These are phyloP conservation scores for Paraphaeosphaeria sporulosa DNA, from an alignment of 2,329 filamentous ascomycete genomes.

Conservation along the genomic window DNA sequence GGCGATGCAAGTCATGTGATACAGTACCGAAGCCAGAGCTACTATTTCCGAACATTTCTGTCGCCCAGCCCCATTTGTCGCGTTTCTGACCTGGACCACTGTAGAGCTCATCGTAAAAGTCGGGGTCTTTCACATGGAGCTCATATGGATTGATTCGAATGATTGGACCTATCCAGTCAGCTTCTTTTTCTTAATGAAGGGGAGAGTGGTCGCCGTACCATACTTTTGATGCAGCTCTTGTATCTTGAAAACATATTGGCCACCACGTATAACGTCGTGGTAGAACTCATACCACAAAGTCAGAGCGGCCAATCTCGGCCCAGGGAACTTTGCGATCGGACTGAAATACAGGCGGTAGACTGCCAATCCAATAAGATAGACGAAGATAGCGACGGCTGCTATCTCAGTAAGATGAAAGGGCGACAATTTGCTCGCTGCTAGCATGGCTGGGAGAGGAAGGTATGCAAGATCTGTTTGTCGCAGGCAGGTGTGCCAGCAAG, in stretches of 20 bases:
- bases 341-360: background rate
- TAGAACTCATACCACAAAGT: constrained; percentile 15
- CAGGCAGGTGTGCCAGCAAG: no score
- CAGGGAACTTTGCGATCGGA: constrained; percentile 13
- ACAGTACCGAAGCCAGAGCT: background rate
- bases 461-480: no score
- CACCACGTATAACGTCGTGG: constrained; percentile 8
- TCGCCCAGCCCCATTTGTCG: constrained; percentile 4
- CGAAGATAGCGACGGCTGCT: no score
- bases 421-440: no score
- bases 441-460: no score
- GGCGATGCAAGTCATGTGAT: constrained; percentile 30
- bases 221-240: background rate
- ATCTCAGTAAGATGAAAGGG: no score
- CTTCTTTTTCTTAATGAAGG: no score
- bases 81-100: constrained; percentile 5
- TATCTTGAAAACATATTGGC: background rate
- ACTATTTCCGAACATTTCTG: background rate
- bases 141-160: constrained; percentile 38
- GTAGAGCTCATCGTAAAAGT: constrained; percentile 29
- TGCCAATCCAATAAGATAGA: no score
- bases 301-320: constrained; percentile 9
- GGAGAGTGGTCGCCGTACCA: constrained; percentile 16
- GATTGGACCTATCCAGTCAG: constrained; percentile 22
- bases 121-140: constrained; percentile 30